Conservation (phyloP, 148 eudicot species). For the Fagopyrum homotropicum region DNA sequence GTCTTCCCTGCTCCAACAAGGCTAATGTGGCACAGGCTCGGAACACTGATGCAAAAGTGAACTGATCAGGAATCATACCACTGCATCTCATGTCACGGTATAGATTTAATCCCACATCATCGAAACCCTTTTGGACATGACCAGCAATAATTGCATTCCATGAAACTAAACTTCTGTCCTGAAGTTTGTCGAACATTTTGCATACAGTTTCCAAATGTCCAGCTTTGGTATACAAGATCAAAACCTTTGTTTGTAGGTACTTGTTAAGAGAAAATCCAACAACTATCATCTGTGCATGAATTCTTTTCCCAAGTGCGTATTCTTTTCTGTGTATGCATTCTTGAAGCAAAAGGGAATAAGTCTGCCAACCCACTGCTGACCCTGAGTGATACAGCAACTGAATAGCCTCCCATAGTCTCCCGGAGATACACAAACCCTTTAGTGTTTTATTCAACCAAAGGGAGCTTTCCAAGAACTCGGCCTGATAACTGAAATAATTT, state of each 20-base stretch:
- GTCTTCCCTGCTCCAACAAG: slow-evolving; percentile 66
- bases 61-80: slow-evolving; percentile 68
- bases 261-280: slow-evolving; percentile 66
- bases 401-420: slow-evolving; percentile 69
- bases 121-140: slow-evolving; percentile 66
- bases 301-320: slow-evolving; percentile 43
- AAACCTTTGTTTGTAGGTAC: slow-evolving; percentile 46
- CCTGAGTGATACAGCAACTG: slow-evolving; percentile 44
- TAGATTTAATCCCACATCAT: slow-evolving; percentile 53
- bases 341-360: slow-evolving; percentile 79
- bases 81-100: slow-evolving; percentile 48
- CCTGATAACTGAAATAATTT: slow-evolving; percentile 81
- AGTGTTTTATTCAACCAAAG: slow-evolving; percentile 45
- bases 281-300: slow-evolving; percentile 69
- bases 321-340: slow-evolving; percentile 60
- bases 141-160: slow-evolving; percentile 91
- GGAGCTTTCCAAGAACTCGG: slow-evolving; percentile 19
- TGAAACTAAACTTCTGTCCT: slow-evolving; percentile 39
- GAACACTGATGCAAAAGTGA: slow-evolving; percentile 77
- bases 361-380: slow-evolving; percentile 23
- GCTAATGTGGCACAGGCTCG: slow-evolving; percentile 80
- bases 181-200: slow-evolving; percentile 39
- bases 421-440: slow-evolving; percentile 49
- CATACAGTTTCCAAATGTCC: slow-evolving; percentile 59
- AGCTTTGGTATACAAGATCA: slow-evolving; percentile 78